A percentile compares a stretch with the other conserved stretches of the same genome.
These are phyloP conservation scores for Mortierella sp. DNA, from an alignment of 371 early-diverging fungal genomes.

Conservation along the genomic window DNA sequence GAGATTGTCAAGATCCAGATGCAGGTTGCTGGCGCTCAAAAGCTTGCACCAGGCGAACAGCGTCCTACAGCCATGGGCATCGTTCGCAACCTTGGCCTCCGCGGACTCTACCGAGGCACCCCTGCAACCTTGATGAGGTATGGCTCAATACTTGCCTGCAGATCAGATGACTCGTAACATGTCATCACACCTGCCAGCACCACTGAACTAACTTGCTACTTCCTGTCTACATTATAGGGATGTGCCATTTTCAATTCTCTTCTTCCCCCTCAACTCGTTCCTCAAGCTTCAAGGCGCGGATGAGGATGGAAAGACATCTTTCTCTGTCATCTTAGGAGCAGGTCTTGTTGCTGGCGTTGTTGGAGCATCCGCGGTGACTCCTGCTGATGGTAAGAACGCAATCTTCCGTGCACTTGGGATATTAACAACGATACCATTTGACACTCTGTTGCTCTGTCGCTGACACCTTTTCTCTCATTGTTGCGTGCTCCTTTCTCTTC, in stretches of 20 bases:
- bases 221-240: slow-evolving; percentile 69
- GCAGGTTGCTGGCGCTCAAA: slow-evolving; percentile 90
- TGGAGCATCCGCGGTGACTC: slow-evolving; percentile 97
- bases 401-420: not conserved
- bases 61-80: slow-evolving; percentile 90
- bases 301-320: slow-evolving; percentile 76
- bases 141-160: not conserved
- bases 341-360: slow-evolving; percentile 98
- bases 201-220: not conserved
- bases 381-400: slow-evolving; percentile 82
- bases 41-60: slow-evolving; percentile 68
- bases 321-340: slow-evolving; percentile 87
- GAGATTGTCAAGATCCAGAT: slow-evolving; percentile 98
- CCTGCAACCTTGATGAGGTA: slow-evolving; percentile 89
- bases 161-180: not conserved
- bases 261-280: slow-evolving; percentile 96
- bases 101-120: slow-evolving; percentile 97
- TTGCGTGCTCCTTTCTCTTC: not conserved
- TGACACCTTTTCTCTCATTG: not conserved
- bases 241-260: slow-evolving; percentile 97
- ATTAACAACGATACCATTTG: not conserved
- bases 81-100: slow-evolving; percentile 91
- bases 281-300: slow-evolving; percentile 92
- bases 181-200: not conserved
- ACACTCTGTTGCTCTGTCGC: not conserved